These are phyloP conservation scores for Malus hybrid DNA, from an alignment of 331 rosid genomes.

Conservation along the genomic window DNA sequence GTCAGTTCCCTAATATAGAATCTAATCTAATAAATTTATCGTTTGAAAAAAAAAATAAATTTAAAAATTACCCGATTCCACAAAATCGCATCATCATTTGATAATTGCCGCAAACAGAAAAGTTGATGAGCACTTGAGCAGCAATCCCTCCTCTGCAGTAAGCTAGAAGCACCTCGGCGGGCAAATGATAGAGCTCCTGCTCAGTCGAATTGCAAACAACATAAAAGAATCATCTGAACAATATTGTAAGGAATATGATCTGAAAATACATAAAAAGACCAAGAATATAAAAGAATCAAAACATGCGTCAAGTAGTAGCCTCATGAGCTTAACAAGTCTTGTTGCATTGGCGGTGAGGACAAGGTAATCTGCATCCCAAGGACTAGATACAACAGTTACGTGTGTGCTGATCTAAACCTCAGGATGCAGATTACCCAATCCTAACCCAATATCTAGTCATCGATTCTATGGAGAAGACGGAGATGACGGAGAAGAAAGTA, in stretches of 20 bases:
- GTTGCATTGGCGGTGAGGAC: slow-evolving; percentile 40
- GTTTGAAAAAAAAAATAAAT: no score
- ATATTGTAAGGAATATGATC: background rate
- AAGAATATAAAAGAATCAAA: background rate
- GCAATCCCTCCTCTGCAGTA: background rate
- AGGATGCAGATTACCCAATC: slow-evolving; percentile 79
- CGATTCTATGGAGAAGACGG: background rate
- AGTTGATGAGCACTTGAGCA: background rate
- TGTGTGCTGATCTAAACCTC: slow-evolving; percentile 34
- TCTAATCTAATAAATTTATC: accelerated
- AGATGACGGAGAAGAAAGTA: background rate
- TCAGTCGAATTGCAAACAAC: background rate
- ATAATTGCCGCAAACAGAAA: background rate
- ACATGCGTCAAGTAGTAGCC: background rate
- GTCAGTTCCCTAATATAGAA: accelerated
- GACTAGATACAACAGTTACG: slow-evolving; percentile 26
- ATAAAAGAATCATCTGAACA: background rate
- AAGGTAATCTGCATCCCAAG: slow-evolving; percentile 55
- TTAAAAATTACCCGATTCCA: background rate
- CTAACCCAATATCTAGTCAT: slow-evolving; percentile 35
- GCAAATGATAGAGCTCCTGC: background rate
- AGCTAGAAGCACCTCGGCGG: background rate
- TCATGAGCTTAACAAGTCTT: background rate
- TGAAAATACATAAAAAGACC: slow-evolving; percentile 3
- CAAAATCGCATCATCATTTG: background rate